Conservation (phyloP, 306 rosid genomes). For the Crotalaria pallida region DNA sequence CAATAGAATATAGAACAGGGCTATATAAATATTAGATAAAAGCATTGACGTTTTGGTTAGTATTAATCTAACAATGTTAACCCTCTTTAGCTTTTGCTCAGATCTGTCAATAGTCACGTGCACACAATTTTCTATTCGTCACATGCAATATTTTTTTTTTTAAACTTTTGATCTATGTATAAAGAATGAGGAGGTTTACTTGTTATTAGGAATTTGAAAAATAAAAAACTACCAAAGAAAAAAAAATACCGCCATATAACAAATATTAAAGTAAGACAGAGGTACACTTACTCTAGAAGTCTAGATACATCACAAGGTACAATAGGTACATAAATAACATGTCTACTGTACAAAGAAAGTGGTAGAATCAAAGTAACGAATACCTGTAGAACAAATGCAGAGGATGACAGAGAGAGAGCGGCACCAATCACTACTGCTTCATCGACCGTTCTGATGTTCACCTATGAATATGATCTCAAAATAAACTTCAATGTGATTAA, state of each 20-base stretch:
- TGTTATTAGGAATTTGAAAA: not conserved
- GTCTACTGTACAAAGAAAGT: not conserved
- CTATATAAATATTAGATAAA: not conserved
- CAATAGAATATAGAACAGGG: not conserved
- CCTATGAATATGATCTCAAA: constrained; percentile 45
- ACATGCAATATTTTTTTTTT: not conserved
- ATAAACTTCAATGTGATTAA: not conserved
- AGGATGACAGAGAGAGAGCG: constrained; percentile 94
- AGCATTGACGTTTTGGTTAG: not conserved
- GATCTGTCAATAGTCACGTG: not conserved
- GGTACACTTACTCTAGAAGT: not conserved
- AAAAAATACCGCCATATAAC: not conserved
- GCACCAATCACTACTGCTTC: constrained; percentile 99
- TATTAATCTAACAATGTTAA: not conserved
- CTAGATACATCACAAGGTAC: constrained; percentile 13
- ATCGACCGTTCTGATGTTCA: constrained; percentile 93
- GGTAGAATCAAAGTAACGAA: constrained; percentile 12
- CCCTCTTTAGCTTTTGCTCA: not conserved
- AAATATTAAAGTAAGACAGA: not conserved
- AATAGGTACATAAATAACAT: constrained; percentile 12
- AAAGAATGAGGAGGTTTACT: not conserved
- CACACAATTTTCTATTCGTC: not conserved
- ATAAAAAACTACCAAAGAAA: not conserved
- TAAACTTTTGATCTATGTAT: not conserved
- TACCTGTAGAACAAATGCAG: constrained; percentile 99